A percentile compares a stretch with the other conserved stretches of the same genome.
Evolutionary conservation across 768 basidiomycete genomes (phyloP).

Genomic region (Collybiopsis luxurians): DNA sequence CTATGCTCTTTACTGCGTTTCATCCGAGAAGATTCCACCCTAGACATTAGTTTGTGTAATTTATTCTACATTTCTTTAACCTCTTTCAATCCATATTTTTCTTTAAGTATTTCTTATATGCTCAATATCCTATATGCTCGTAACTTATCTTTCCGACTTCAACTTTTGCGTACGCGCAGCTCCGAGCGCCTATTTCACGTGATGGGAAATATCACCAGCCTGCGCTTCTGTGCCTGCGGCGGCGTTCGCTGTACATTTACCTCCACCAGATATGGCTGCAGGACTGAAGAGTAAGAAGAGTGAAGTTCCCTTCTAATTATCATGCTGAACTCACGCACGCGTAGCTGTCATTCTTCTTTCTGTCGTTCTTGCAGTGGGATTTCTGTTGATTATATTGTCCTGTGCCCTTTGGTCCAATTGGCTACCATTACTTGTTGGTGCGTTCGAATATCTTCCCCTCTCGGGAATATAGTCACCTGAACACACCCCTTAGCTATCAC

Average conservation of each 20-base stretch:
- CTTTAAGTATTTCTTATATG: too few relatives aligned
- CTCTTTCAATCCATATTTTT: too few relatives aligned
- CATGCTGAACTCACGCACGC: background rate
- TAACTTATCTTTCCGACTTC: too few relatives aligned
- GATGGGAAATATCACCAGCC: background rate
- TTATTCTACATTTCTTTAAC: too few relatives aligned
- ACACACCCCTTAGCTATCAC: slow-evolving; percentile 66
- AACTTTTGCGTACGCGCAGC: too few relatives aligned
- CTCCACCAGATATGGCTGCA: slow-evolving; percentile 47
- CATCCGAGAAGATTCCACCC: background rate
- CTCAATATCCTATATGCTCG: too few relatives aligned
- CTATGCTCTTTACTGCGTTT: background rate
- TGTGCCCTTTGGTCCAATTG: slow-evolving; percentile 97
- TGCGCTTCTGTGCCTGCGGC: background rate
- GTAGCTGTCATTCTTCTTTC: slow-evolving; percentile 94
- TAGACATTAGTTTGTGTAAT: too few relatives aligned
- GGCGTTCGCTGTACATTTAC: background rate
- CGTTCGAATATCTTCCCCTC: slow-evolving; percentile 26
- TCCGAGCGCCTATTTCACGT: too few relatives aligned
- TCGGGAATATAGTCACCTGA: background rate
- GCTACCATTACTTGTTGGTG: slow-evolving; percentile 95
- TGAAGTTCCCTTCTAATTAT: background rate
- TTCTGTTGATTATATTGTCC: slow-evolving; percentile 94
- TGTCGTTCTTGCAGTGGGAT: slow-evolving; percentile 97
- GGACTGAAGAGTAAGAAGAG: slow-evolving; percentile 62